Base-by-base conservation (phyloP, 2,329 filamentous ascomycete species). In the Triangularia setosa region DNA sequence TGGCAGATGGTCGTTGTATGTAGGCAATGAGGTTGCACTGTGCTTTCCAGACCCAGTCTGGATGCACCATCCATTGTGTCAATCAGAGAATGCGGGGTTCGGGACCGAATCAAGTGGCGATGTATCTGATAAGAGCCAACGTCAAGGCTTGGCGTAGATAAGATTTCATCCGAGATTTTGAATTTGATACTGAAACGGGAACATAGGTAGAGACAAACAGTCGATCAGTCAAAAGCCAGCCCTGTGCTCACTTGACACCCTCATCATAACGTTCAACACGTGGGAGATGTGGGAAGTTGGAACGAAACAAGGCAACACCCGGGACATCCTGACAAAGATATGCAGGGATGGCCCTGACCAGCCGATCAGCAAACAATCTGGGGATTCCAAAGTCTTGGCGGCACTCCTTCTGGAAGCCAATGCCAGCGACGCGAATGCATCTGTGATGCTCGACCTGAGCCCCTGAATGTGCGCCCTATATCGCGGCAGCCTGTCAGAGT, bases 391-490 rank as follows among this genome's bases (percentile, higher is more conserved):
- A 52, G 57, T 16, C 62, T 64, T 64, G 57, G 62, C 57, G 48
- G 16, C 21, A 58, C 28, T 64, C 27, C 52, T 60, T 64, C 62
- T 64, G 62, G 62, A 64, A 64, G 40, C 23, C 28, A 28, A 24
- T 55, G 52, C 52, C 52, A 28, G 18, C 18, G 21, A 53, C 48
- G 48, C 33, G 33, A 40, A 40, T 16, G 33, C 33, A 3, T 12
- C 12, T n/a, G 33, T n/a, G 33, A 12, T 40, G 3, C 33, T 48
- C 18, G 40, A 48, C 40, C n/a, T 8, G 40, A 48, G n/a, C 40
- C 40, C 40, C 40, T 48, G n/a, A 48, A 48, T 48, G n/a, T n/a
- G 40, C 40, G 40, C 14, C 11, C 3, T 16, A 21, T 48, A 9
- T 18, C 9, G n/a, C n/a, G n/a, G 40, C 40, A 48, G 7, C 40